These are phyloP conservation scores for Circinella minor DNA, from an alignment of 371 early-diverging fungal species.

Conservation along the genomic window DNA sequence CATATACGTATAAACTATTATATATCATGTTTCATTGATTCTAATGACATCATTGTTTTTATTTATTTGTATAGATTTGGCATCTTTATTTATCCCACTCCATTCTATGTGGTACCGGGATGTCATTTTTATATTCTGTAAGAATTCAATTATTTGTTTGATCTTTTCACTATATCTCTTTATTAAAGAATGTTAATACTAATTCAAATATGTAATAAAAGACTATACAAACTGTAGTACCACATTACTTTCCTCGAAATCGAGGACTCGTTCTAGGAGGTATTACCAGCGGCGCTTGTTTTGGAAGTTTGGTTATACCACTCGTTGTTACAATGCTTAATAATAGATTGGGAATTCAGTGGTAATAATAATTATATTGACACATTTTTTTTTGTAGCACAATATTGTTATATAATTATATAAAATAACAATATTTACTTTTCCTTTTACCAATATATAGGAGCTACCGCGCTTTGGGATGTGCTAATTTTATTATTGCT, in stretches of 20 bases:
- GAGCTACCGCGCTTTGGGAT: slow-evolving; percentile 60
- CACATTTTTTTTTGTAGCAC: background rate
- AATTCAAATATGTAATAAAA: too few relatives aligned
- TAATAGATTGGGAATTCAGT: slow-evolving; percentile 53
- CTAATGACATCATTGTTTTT: too few relatives aligned
- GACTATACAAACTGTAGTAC: slow-evolving; percentile 29
- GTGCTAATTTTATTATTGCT: slow-evolving; percentile 49
- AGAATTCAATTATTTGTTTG: background rate
- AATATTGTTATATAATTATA: too few relatives aligned
- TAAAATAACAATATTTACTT: too few relatives aligned
- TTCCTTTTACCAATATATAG: slow-evolving; percentile 35
- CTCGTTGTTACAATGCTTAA: slow-evolving; percentile 67
- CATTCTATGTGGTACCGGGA: slow-evolving; percentile 62
- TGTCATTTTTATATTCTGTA: slow-evolving; percentile 47
- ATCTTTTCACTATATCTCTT: too few relatives aligned
- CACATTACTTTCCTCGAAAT: slow-evolving; percentile 72
- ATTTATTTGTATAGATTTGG: slow-evolving; percentile 38
- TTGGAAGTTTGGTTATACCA: slow-evolving; percentile 76
- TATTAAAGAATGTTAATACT: too few relatives aligned
- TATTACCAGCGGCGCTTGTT: slow-evolving; percentile 71
- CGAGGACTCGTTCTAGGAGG: slow-evolving; percentile 78
- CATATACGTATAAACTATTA: too few relatives aligned
- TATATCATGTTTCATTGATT: too few relatives aligned
- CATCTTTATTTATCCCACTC: slow-evolving; percentile 70
- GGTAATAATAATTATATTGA: slow-evolving; percentile 28